phyloP scores from a whole-genome alignment of 2,329 filamentous ascomycete genomes.

The Rhynchosporium secalis region DNA sequence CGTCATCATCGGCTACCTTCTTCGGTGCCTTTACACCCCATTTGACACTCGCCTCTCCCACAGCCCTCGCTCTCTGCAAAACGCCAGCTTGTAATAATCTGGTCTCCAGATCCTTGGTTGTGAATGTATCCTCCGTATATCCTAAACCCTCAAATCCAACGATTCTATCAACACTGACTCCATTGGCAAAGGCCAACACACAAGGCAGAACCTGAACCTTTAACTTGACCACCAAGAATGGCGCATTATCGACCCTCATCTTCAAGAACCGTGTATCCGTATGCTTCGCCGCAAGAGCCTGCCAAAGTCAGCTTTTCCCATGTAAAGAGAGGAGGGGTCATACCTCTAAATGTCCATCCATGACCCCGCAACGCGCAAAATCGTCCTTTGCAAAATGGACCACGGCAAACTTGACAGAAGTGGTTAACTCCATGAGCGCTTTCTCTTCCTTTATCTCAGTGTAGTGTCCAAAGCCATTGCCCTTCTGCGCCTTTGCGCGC shows the following conservation, averaged over 20 bases:
- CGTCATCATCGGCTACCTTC: slow-evolving; percentile 49
- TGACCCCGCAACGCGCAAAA: slow-evolving; percentile 45
- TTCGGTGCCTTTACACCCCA: slow-evolving; percentile 39
- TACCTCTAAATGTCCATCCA: slow-evolving; percentile 44
- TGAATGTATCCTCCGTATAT: slow-evolving; percentile 52
- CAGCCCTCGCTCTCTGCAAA: slow-evolving; percentile 52
- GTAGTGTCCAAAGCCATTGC: slow-evolving; percentile 53
- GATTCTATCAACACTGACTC: slow-evolving; percentile 55
- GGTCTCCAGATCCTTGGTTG: slow-evolving; percentile 53
- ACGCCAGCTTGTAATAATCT: slow-evolving; percentile 53
- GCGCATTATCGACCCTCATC: slow-evolving; percentile 60
- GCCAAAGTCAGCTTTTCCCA: slow-evolving; percentile 11
- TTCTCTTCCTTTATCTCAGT: slow-evolving; percentile 59
- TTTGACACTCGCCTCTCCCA: slow-evolving; percentile 44
- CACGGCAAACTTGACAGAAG: slow-evolving; percentile 42
- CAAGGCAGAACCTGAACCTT: slow-evolving; percentile 59
- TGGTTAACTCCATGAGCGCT: slow-evolving; percentile 51
- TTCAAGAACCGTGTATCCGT: slow-evolving; percentile 58
- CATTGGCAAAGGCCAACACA: slow-evolving; percentile 57
- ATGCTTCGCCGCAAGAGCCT: slow-evolving; percentile 54
- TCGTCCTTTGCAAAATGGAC: slow-evolving; percentile 46
- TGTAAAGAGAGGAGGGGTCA: background rate
- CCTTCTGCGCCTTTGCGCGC: slow-evolving; percentile 52
- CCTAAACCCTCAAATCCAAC: slow-evolving; percentile 60
- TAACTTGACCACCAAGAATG: slow-evolving; percentile 58